These are phyloP conservation scores for Penicillium angulare DNA, from an alignment of 495 filamentous ascomycete genomes.

Conservation along the genomic window DNA sequence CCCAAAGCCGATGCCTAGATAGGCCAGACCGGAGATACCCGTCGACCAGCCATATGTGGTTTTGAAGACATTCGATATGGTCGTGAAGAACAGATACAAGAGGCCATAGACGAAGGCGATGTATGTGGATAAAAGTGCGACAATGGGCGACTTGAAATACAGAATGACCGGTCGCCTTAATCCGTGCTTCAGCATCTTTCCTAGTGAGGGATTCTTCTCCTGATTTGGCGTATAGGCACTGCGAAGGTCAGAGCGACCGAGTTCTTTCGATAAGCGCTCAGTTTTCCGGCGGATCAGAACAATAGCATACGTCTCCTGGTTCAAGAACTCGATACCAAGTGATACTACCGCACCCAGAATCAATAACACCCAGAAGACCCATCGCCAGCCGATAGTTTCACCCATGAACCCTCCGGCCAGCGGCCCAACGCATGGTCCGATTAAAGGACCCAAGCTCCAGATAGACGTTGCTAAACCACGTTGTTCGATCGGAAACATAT, in stretches of 20 bases:
- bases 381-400: constrained; percentile 55
- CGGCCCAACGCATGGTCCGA: constrained; percentile 52
- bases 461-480: constrained; percentile 61
- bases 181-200: constrained; percentile 25
- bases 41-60: constrained; percentile 54
- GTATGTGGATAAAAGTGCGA: constrained; percentile 54
- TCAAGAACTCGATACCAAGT: constrained; percentile 44
- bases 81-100: constrained; percentile 67
- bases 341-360: constrained; percentile 44
- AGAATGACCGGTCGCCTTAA: constrained; percentile 49
- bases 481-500: constrained; percentile 55
- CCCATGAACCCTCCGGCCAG: constrained; percentile 55
- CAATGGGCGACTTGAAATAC: constrained; percentile 47
- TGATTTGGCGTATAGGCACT: constrained; percentile 19
- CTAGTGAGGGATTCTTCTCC: neutral
- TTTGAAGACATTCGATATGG: constrained; percentile 62
- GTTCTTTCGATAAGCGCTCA: constrained; percentile 27
- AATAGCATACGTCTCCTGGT: constrained; percentile 51
- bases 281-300: constrained; percentile 51
- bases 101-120: constrained; percentile 63
- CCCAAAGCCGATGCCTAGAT: constrained; percentile 60
- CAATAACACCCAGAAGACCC: constrained; percentile 61
- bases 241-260: constrained; percentile 37
- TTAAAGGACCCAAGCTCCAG: constrained; percentile 49
- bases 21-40: constrained; percentile 58